phyloP scores from a whole-genome alignment of 768 basidiomycete species.

The Boletus tomentosulus region DNA sequence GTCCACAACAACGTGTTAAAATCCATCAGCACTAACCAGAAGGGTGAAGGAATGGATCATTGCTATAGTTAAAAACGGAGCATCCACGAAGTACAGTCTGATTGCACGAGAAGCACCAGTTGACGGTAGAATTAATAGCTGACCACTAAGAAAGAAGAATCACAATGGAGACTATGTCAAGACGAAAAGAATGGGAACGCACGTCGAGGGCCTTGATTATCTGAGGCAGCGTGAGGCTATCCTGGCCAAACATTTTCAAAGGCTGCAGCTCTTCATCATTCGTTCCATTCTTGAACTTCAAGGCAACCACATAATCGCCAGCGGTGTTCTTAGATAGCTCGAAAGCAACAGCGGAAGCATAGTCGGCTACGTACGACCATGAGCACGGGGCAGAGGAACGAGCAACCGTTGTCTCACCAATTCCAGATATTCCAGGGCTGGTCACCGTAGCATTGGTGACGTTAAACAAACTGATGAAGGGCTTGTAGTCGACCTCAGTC shows the following conservation, averaged over 20 bases:
- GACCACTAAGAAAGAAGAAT: slow-evolving; percentile 12
- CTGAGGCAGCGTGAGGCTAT: slow-evolving; percentile 17
- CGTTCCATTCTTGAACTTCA: slow-evolving; percentile 84
- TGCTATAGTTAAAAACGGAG: slow-evolving; percentile 26
- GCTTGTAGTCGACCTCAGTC: slow-evolving; percentile 64
- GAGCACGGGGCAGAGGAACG: neutral
- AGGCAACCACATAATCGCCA: slow-evolving; percentile 56
- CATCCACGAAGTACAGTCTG: slow-evolving; percentile 29
- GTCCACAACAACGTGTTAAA: no score
- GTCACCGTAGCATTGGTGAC: slow-evolving; percentile 62
- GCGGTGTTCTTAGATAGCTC: neutral
- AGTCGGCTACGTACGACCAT: slow-evolving; percentile 49
- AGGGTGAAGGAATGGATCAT: slow-evolving; percentile 22
- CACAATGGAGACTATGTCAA: neutral
- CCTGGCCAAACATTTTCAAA: slow-evolving; percentile 60
- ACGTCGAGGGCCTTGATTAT: slow-evolving; percentile 19
- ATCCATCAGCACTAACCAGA: neutral
- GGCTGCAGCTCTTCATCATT: slow-evolving; percentile 46
- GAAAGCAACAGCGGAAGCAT: slow-evolving; percentile 65
- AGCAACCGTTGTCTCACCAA: slow-evolving; percentile 48
- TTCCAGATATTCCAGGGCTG: slow-evolving; percentile 56
- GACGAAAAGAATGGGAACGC: neutral
- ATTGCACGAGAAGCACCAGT: slow-evolving; percentile 34
- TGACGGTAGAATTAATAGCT: slow-evolving; percentile 26
- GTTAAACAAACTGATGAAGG: slow-evolving; percentile 49